Evolutionary conservation across 805 yeast genomes (phyloP), one percentile per base, ranked within the genome.

Genomic region (Candida maesae): DNA sequence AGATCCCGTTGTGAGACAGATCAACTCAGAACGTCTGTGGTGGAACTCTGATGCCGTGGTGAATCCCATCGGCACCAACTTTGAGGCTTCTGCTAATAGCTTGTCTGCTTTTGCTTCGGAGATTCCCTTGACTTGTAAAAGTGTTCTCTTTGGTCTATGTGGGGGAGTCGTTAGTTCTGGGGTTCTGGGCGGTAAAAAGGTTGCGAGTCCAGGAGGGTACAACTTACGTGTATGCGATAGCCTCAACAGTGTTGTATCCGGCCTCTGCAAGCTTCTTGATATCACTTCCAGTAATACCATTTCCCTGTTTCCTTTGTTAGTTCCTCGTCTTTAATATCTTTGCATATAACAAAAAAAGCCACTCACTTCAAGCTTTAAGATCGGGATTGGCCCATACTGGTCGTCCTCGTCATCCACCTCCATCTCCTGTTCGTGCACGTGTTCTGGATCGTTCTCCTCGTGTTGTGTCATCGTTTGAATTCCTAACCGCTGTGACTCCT

Each of bases 31-130:
- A 54, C 98, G 74, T 55, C 96, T 76, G 54, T 81, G 78, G 61
- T 89, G 96, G 60, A 87, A 88, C 60, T 89, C 97, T 1, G 95
- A 82, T 3, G 98, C 99, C 0, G 98, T 91, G 17, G 96, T 91
- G 68, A 93, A 93, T 0, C 99, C 99, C 81, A 93, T 77, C 7
- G 96, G 96, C 3, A 91, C 97, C 35, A 81, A 66, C 54, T 84
- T 81, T 29, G 91, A 75, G 0, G 98, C 96, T 54, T 87, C 96
- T 32, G 72, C 73, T 37, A 90, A 68, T 38, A 93, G 67, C 51
- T 80, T 79, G 54, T 88, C 97, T 1, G 97, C 97, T 60, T 93
- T 93, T 39, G 91, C 91, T 58, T 93, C 99, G 10, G 95, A 84
- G 26, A 93, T 89, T 33, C 99, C 99, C 60, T 87, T 89, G 29